Conservation (phyloP, 768 basidiomycete species). For the Trametes punicea region DNA sequence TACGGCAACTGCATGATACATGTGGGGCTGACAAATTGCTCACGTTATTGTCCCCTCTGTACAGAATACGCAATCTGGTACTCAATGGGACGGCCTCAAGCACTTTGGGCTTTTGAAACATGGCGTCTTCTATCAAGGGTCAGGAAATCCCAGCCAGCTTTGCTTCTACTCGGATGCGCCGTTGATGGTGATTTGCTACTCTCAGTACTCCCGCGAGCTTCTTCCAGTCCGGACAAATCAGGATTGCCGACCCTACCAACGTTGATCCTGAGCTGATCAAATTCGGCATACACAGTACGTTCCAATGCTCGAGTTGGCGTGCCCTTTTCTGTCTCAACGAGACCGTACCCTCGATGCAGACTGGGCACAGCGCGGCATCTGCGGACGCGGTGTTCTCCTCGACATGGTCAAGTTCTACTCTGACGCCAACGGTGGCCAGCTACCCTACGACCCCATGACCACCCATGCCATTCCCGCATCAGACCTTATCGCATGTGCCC, state of each 20-base stretch:
- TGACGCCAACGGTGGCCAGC: slow-evolving; percentile 28
- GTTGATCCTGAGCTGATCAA: slow-evolving; percentile 46
- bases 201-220: slow-evolving; percentile 41
- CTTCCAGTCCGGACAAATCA: slow-evolving; percentile 44
- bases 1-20: background rate
- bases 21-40: background rate
- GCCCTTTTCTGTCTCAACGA: background rate
- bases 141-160: slow-evolving; percentile 39
- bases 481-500: slow-evolving; percentile 57
- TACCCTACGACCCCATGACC: slow-evolving; percentile 66
- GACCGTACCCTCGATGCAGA: slow-evolving; percentile 35
- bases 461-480: slow-evolving; percentile 48
- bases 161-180: background rate
- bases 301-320: no score
- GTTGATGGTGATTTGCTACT: background rate
- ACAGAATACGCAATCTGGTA: slow-evolving; percentile 69
- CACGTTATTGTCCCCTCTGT: background rate
- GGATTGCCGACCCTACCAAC: slow-evolving; percentile 46
- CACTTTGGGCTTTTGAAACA: slow-evolving; percentile 55
- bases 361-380: slow-evolving; percentile 70
- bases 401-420: slow-evolving; percentile 58
- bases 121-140: slow-evolving; percentile 55
- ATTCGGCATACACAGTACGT: slow-evolving; percentile 68
- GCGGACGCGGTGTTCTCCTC: slow-evolving; percentile 64
- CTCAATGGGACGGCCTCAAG: slow-evolving; percentile 67